Evolutionary conservation across 768 basidiomycete genomes (phyloP), one percentile per base, ranked within the genome.

Genomic region (Lactarius pseudohatsudake): DNA sequence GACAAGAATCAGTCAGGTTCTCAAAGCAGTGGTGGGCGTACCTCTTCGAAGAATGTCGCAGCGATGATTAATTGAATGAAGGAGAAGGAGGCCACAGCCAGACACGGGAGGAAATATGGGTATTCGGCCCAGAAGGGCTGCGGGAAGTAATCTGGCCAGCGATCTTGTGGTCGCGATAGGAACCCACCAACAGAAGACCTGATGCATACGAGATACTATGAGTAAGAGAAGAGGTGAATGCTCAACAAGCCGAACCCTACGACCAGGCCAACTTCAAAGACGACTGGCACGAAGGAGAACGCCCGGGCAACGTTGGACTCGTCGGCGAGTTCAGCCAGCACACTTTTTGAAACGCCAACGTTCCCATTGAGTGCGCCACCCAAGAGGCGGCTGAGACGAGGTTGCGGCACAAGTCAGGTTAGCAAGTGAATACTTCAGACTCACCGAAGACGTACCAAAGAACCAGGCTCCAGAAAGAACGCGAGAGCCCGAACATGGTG

Each of bases 311-410:
- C 79, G 70, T 89, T 89, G 0, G 84, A 82, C 0, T 81, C 75
- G 71, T 89, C 87, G 0, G 87, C 86, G 41, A 89, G 73, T 64
- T 89, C 87, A 0, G 81, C 87, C 77, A 90, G 80, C 69, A 85
- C 83, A 69, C 84, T 87, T 72, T 90, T 91, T 81, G 89, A 86
- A 34, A 91, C 86, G 3, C 86, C 83, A 57, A 36, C 7, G 26
- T 58, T 41, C 22, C 57, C 57, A 28, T 58, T 58, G 32, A 58
- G n/a, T 5, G 38, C n/a, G n/a, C 57, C 57, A 58, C 22, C 26
- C 2, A 58, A 28, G 22, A 36, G 26, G 26, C 57, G 57, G 18
- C 57, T 58, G 36, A 22, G 34, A 9, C 13, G 16, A 16, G 13
- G n/a, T 22, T 13, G 8, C 36, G 11, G 28, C 11, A 7, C n/a